Percentiles rank a stretch among this genome's conserved stretches.
These are phyloP conservation scores for Lagenaria siceraria DNA, from an alignment of 306 rosid species.

Conservation along the genomic window DNA sequence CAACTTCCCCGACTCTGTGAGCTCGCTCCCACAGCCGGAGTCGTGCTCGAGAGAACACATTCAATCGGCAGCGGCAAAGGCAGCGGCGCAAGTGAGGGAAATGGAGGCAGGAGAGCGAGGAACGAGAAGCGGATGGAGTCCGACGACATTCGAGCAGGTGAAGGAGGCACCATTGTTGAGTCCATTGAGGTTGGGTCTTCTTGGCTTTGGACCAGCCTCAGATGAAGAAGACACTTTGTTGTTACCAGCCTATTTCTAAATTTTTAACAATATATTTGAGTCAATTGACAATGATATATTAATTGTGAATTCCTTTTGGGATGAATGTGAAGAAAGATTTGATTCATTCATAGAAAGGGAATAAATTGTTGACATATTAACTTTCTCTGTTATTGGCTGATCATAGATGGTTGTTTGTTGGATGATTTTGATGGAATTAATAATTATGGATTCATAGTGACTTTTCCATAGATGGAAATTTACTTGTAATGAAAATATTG, in stretches of 20 bases:
- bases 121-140: neutral
- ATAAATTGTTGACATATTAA: neutral
- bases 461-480: neutral
- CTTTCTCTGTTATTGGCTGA: neutral
- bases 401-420: neutral
- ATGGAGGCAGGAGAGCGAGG: neutral
- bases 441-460: neutral
- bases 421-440: neutral
- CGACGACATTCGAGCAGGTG: neutral
- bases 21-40: conserved; percentile 28
- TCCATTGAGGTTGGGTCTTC: neutral
- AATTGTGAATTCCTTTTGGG: neutral
- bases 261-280: neutral
- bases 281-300: neutral
- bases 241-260: neutral
- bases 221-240: neutral
- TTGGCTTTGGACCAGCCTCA: neutral
- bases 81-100: conserved; percentile 13
- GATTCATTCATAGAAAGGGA: neutral
- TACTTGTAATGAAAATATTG: no score
- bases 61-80: conserved; percentile 41
- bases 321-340: neutral
- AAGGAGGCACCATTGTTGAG: neutral
- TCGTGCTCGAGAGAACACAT: conserved; percentile 31
- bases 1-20: conserved; percentile 28